Base-by-base conservation (phyloP, 2,329 filamentous ascomycete species). In the Colletotrichum sp. region DNA sequence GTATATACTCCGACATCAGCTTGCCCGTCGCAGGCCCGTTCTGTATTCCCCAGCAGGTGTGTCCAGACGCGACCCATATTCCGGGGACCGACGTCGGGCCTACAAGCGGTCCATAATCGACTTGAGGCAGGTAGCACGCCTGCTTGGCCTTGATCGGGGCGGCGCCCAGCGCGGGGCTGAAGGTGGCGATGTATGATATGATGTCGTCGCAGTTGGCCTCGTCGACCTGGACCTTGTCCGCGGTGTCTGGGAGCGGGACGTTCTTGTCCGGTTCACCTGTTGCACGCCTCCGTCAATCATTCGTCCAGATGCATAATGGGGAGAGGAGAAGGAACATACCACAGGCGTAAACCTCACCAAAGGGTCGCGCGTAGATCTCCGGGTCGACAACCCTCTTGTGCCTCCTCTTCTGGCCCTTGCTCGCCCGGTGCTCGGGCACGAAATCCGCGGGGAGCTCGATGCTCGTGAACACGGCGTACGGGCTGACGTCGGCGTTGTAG, bases 31-130 rank as follows among this genome's bases (percentile, higher is more conserved):
- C 97, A 2, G 96, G 96, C 1, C 93, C 95, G 86, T 99, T 98
- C 86, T 98, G 96, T 27, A 99, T 98, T 0, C 97, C 97, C 97
- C 97, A 99, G 86, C 96, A 98, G 2, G 96, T 98, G 87, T 99
- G 97, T 0, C 97, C 97, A 0, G 95, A 91, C 1, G 97, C 97
- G 75, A 98, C 88, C 83, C 94, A 93, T 58, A 98, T 81, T 0
- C 96, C 96, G 8, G 92, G 90, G 0, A 93, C 91, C 3, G 90
- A 90, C 9, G 96, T 96, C 69, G 89, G 87, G 0, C 97, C 97
- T 28, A 98, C 90, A 66, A 98, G 84, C 7, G 97, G 96, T 0
- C 91, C 92, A 48, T 85, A 86, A 82, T 91, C 90, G 75, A 96
- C 94, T 78, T 93, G 94, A 1, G 97, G 97, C 66, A 99, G 87